Percentiles rank a stretch among this genome's conserved stretches.
Evolutionary conservation across 352 stramenopile species (phyloP).

Genomic region (Discostella stelligera): DNA sequence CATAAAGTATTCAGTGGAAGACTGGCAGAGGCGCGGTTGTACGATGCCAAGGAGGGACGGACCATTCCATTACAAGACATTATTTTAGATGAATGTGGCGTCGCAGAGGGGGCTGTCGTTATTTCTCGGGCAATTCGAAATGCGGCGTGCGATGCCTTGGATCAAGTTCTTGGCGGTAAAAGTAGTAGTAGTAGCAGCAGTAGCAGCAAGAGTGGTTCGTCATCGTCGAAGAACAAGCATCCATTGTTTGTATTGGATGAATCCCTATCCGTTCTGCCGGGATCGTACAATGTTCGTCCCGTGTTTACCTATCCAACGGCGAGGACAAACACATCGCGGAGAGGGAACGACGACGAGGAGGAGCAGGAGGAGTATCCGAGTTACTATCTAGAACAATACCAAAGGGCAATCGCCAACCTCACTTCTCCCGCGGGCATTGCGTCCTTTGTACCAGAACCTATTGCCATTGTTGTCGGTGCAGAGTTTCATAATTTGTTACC

Average conservation of each 20-base stretch:
- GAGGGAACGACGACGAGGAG: neutral
- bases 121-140: conserved; percentile 22
- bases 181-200: neutral
- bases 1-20: conserved; percentile 25
- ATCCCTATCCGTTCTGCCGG: conserved; percentile 16
- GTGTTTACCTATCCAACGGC: conserved; percentile 42
- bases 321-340: neutral
- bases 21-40: conserved; percentile 20
- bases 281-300: conserved; percentile 46
- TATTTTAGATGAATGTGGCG: neutral
- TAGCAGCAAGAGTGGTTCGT: neutral
- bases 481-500: conserved; percentile 60
- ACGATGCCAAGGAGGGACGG: conserved; percentile 23
- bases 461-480: conserved; percentile 67
- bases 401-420: conserved; percentile 10
- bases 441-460: conserved; percentile 58
- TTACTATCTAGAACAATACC: conserved; percentile 22
- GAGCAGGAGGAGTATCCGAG: no score
- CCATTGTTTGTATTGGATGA: conserved; percentile 44
- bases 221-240: neutral
- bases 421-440: conserved; percentile 33
- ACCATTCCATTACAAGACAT: conserved; percentile 7
- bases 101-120: neutral
- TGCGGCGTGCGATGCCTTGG: conserved; percentile 30
- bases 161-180: conserved; percentile 32